A percentile compares a stretch with the other conserved stretches of the same genome.
Conservation (phyloP, 768 basidiomycete genomes). For the Leccinum disarticulatum region DNA sequence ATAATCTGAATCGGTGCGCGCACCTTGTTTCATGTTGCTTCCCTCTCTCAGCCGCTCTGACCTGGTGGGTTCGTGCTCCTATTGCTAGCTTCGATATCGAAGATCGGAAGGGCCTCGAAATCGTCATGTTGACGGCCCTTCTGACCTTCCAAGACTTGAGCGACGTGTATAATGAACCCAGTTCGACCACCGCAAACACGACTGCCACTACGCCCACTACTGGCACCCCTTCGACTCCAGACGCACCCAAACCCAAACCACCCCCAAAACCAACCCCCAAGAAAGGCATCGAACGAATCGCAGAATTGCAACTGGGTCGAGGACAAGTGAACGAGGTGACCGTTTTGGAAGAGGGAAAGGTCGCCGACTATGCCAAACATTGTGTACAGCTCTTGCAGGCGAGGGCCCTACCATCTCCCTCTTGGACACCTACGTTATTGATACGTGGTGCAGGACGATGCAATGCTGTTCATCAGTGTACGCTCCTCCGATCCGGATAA, state of each 20-base stretch:
- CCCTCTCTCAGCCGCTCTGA: not conserved
- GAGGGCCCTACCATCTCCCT: conserved; percentile 25
- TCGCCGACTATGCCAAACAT: conserved; percentile 69
- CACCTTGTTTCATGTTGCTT: not conserved
- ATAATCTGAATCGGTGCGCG: conserved; percentile 72
- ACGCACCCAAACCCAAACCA: conserved; percentile 39
- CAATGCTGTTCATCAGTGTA: conserved; percentile 77
- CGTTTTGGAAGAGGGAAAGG: conserved; percentile 61
- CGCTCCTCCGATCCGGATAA: conserved; percentile 59
- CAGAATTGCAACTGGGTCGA: conserved; percentile 63
- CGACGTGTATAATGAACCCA: conserved; percentile 49
- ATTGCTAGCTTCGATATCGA: conserved; percentile 71
- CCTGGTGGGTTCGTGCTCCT: not conserved
- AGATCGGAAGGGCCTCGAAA: conserved; percentile 84
- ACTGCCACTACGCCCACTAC: not conserved
- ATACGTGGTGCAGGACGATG: conserved; percentile 55
- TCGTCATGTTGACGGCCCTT: conserved; percentile 72
- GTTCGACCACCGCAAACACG: conserved; percentile 10
- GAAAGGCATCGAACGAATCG: conserved; percentile 66
- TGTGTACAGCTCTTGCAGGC: conserved; percentile 62
- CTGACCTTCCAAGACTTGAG: conserved; percentile 76
- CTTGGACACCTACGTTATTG: not conserved
- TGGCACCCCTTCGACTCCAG: conserved; percentile 1
- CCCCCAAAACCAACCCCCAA: conserved; percentile 66
- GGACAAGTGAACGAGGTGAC: conserved; percentile 77